Percentiles rank a stretch among this genome's conserved stretches.
Conservation (phyloP, 441 rosid species). For the Arabidopsis lyrata region DNA sequence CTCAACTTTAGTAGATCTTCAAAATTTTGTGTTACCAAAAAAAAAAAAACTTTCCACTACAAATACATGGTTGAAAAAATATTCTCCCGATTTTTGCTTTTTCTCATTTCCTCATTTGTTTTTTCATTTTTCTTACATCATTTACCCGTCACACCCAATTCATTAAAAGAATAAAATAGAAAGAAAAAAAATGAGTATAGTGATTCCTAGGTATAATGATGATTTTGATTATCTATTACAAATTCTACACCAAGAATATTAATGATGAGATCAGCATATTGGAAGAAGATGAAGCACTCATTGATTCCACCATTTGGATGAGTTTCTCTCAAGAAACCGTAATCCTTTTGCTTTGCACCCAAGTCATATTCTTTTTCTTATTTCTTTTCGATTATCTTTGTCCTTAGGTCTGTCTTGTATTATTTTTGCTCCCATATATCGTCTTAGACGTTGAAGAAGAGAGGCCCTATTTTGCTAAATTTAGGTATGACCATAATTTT, state of each 20-base stretch:
- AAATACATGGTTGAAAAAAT: neutral
- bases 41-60: no score
- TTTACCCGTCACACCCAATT: no score
- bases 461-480: neutral
- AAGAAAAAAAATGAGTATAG: neutral
- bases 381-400: conserved; percentile 12
- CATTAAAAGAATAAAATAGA: neutral
- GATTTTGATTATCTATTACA: conserved; percentile 14
- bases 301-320: conserved; percentile 47
- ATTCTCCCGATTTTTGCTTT: neutral
- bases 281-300: conserved; percentile 41
- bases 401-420: conserved; percentile 26
- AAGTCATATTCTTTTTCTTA: conserved; percentile 27
- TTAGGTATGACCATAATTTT: no score
- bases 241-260: conserved; percentile 35
- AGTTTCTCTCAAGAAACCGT: conserved; percentile 48
- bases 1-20: no score
- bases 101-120: neutral
- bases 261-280: conserved; percentile 39
- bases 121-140: neutral
- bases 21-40: no score
- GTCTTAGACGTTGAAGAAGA: conserved; percentile 5
- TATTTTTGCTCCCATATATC: conserved; percentile 15
- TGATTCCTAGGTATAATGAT: conserved; percentile 27
- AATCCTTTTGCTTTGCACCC: conserved; percentile 46